Evolutionary conservation across 768 basidiomycete genomes (phyloP), one percentile per base, ranked within the genome.

Genomic region (Clitopilus hobsonii): DNA sequence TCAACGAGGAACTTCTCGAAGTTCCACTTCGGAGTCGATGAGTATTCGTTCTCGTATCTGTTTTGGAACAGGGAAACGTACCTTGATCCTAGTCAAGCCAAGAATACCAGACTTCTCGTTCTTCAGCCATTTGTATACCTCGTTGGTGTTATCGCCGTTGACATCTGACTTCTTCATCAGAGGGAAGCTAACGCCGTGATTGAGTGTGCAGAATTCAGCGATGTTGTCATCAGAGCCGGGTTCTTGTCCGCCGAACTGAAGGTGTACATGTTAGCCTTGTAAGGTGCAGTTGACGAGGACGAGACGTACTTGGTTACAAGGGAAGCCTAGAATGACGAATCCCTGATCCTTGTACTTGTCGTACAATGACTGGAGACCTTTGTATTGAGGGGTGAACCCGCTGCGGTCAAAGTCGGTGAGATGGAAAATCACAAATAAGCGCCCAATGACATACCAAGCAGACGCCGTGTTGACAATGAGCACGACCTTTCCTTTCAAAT

Each of bases 161-260:
- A 97, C 95, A 51, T 97, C 91, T 18, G 88, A 88, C 73, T 96
- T 98, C 74, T 85, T 88, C 86, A 91, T 90, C 50, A 98, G 71
- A 10, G 91, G 91, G 77, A 96, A 96, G 6, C 82, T 83, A 24
- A 98, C 94, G 16, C 91, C 91, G 67, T 94, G 86, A 75, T 94
- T 96, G 58, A 83, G 63, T 51, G 81, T 73, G 73, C 91, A 93
- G 69, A 89, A 90, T 63, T 83, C 74, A 18, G 75, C 77, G 61
- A 95, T 88, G 38, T 80, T 79, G n/a, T 77, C 78, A 62, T 95
- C 92, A 27, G 80, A 76, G n/a, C 80, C 86, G 0, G 93, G 93
- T 63, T 95, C 93, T 71, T 95, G 93, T 0, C 81, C 80, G 53
- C 84, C 89, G 63, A 96, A 95, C 85, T 95, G 48, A 7, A 49